Conservation (phyloP, 768 basidiomycete species). For the Phylloporus sp. region DNA sequence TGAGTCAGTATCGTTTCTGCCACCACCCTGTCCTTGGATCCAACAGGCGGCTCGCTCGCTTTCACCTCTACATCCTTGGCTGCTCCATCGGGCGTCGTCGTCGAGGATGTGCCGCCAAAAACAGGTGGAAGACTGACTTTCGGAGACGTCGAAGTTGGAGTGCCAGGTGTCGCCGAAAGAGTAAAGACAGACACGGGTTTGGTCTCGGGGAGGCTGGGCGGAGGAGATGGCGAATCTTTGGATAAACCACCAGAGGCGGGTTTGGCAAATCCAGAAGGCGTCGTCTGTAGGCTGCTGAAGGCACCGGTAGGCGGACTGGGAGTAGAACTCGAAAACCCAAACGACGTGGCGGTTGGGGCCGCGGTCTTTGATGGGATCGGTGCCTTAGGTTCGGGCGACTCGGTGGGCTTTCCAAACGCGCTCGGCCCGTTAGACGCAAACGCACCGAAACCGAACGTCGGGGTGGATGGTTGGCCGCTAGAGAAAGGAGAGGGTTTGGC, state of each 20-base stretch:
- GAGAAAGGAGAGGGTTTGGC: conserved; percentile 22
- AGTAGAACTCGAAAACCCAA: conserved; percentile 18
- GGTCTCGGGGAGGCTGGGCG: conserved; percentile 30
- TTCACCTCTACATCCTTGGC: not conserved
- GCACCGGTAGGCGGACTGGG: conserved; percentile 31
- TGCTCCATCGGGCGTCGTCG: no score
- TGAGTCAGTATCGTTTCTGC: conserved; percentile 3
- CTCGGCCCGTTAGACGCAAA: conserved; percentile 29
- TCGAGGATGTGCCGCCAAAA: conserved; percentile 39
- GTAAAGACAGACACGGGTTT: conserved; percentile 38
- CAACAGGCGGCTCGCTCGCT: not conserved
- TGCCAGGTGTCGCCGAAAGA: conserved; percentile 10
- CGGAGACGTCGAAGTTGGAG: conserved; percentile 21
- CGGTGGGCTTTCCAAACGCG: conserved; percentile 13
- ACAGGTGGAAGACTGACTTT: conserved; percentile 26
- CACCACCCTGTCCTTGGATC: conserved; percentile 8
- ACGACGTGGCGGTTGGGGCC: conserved; percentile 9
- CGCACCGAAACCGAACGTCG: conserved; percentile 31
- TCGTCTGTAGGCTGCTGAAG: conserved; percentile 37
- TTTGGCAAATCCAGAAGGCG: conserved; percentile 33
- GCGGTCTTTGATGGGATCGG: conserved; percentile 2
- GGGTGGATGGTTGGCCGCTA: conserved; percentile 4
- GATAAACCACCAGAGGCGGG: conserved; percentile 36
- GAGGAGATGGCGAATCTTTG: conserved; percentile 51
- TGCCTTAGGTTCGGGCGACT: conserved; percentile 9